Conservation (phyloP, 176 grass and related monocot genomes). For the Alopecurus myosuroides region DNA sequence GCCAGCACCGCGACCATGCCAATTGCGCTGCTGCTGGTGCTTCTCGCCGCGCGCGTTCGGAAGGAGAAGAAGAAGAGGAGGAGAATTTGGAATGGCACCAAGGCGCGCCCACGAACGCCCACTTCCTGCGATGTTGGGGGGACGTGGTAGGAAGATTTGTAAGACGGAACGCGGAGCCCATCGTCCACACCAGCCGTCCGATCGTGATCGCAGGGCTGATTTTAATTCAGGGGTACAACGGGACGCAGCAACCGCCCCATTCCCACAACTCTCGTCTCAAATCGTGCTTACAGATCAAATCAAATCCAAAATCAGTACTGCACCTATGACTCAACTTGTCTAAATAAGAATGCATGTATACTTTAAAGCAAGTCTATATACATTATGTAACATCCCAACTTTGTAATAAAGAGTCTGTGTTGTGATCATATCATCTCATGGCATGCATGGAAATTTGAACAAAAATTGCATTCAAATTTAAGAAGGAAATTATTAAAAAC, state of each 20-base stretch:
- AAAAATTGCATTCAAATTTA: too few relatives aligned
- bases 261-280: not conserved
- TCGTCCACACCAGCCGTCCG: not conserved
- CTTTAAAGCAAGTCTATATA: too few relatives aligned
- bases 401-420: too few relatives aligned
- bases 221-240: not conserved
- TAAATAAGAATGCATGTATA: too few relatives aligned
- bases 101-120: constrained; percentile 1
- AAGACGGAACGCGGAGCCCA: not conserved
- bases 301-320: not conserved
- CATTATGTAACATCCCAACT: too few relatives aligned
- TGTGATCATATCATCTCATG: too few relatives aligned
- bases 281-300: not conserved
- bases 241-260: constrained; percentile 1
- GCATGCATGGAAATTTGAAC: too few relatives aligned
- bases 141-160: not conserved
- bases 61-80: not conserved
- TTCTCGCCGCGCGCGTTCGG: not conserved
- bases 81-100: not conserved
- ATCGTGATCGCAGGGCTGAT: not conserved
- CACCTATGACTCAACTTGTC: too few relatives aligned
- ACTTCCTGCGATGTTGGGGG: constrained; percentile 17
- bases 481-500: too few relatives aligned
- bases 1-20: not conserved
- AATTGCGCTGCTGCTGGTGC: not conserved